Percentiles rank a stretch among this genome's conserved stretches.
Conservation (phyloP, 306 rosid species). For the Phaseolus lunatus region DNA sequence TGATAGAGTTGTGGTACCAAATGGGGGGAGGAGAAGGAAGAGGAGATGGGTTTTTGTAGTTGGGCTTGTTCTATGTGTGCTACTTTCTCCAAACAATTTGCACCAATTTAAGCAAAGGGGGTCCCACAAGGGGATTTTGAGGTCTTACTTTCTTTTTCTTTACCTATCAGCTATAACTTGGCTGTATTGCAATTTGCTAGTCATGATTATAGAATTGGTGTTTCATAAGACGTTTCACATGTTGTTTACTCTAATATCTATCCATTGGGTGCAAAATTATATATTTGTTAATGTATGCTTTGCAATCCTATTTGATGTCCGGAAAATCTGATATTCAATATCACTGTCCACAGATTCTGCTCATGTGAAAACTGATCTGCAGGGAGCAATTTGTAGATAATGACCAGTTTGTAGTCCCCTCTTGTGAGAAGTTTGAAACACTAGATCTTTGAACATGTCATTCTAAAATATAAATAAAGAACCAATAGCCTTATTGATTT, state of each 20-base stretch:
- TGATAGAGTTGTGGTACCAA: slow-evolving; percentile 35
- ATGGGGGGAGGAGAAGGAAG: slow-evolving; percentile 39
- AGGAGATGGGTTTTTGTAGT: slow-evolving; percentile 63
- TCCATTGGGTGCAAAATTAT: too few relatives aligned
- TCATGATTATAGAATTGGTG: slow-evolving; percentile 45
- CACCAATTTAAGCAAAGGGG: slow-evolving; percentile 55
- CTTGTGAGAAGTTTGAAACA: slow-evolving; percentile 40
- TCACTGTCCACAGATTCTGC: slow-evolving; percentile 51
- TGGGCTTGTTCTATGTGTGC: slow-evolving; percentile 45
- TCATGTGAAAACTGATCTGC: slow-evolving; percentile 60
- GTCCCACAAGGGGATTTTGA: slow-evolving; percentile 57
- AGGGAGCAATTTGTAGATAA: slow-evolving; percentile 41
- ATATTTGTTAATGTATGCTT: slow-evolving; percentile 20
- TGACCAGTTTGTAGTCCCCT: slow-evolving; percentile 45
- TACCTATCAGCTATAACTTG: slow-evolving; percentile 51
- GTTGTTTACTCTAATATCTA: slow-evolving; percentile 33
- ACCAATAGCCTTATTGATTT: slow-evolving; percentile 18
- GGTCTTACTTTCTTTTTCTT: slow-evolving; percentile 44
- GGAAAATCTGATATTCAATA: slow-evolving; percentile 53
- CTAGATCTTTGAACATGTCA: slow-evolving; percentile 54
- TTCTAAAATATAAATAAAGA: slow-evolving; percentile 41
- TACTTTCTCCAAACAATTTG: slow-evolving; percentile 48
- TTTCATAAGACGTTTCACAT: slow-evolving; percentile 57
- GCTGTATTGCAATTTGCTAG: slow-evolving; percentile 49
- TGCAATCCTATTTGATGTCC: slow-evolving; percentile 29